phyloP scores from a whole-genome alignment of 2,329 filamentous ascomycete genomes.

The Incumbomyces lentus region DNA sequence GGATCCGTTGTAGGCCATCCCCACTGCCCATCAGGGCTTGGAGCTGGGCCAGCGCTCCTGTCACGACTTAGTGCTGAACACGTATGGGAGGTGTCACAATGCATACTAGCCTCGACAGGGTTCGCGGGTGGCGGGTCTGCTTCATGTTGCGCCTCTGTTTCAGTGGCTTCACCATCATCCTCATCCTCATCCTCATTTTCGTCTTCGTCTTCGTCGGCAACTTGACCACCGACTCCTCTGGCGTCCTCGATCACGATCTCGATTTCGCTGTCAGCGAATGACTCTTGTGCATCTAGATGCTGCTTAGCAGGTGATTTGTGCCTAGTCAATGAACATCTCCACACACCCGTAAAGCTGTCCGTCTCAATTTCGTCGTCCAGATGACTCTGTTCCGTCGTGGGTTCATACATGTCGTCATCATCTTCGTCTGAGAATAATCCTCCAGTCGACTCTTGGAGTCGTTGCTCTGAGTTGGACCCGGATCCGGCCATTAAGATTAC shows the following conservation, averaged over 20 bases:
- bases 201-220: conserved; percentile 49
- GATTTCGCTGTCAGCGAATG: conserved; percentile 12
- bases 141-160: conserved; percentile 24
- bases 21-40: conserved; percentile 45
- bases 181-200: conserved; percentile 61
- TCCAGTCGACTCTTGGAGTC: conserved; percentile 13
- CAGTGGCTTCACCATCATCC: conserved; percentile 58
- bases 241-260: conserved; percentile 25
- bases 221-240: neutral
- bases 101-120: too few species aligned
- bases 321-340: neutral
- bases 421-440: conserved; percentile 17
- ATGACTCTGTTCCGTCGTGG: conserved; percentile 4
- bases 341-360: neutral
- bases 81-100: neutral
- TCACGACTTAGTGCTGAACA: conserved; percentile 8
- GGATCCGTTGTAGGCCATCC: conserved; percentile 42
- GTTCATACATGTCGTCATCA: conserved; percentile 13
- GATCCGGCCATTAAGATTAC: conserved; percentile 14
- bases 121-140: neutral
- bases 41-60: conserved; percentile 35
- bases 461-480: conserved; percentile 11
- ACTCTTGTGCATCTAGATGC: conserved; percentile 16
- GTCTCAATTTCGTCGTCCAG: conserved; percentile 7
- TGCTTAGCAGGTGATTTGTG: neutral